Base-by-base conservation (phyloP, 192 early-diverging fungal species). In the Phycomyces nitens region DNA sequence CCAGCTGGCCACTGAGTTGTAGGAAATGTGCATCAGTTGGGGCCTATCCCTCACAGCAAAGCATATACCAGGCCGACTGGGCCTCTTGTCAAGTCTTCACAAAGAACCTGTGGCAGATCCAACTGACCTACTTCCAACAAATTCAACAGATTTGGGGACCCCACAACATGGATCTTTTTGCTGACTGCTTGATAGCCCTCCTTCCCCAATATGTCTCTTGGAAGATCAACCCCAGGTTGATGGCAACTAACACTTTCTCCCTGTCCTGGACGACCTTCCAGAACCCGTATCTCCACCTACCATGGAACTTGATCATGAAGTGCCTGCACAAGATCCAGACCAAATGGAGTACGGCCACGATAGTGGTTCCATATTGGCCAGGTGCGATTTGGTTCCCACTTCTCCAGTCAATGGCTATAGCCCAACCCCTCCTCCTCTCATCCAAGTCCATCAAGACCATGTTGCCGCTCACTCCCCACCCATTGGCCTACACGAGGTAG, bases 131-230 rank as follows among this genome's bases (percentile, higher is more conserved):
- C 15, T 57, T 66, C 12, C 43, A 38, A 11, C 24, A 58, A 0
- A 51, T 66, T 2, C 56, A 58, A 16, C 0, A 16, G 0, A 23
- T 12, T 0, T 40, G 38, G 0, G 64, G 55, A 0, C 5, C 23
- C 26, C 27, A 66, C 56, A 55, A 66, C 20, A 21, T 66, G 0
- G 44, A 58, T 58, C 56, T 66, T 16, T 66, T 58, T 22, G 64
- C 64, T 1, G 64, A 65, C 26, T 24, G 64, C 3, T 4, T 39
- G 1, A 57, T 4, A 6, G 27, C 15, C 27, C 64, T 56, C 6
- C 47, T 52, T 3, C 64, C 64, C 38, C 42, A 53, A 27, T 66
- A 66, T 20, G 64, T 66, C 10, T 66, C 56, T 11, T 66, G 64
- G 64, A 49, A 47, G n/a, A 0, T 8, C 12, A 47, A 66, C 27